Base-by-base conservation (phyloP, 2,329 filamentous ascomycete genomes). In the Plectosphaerella sp. region DNA sequence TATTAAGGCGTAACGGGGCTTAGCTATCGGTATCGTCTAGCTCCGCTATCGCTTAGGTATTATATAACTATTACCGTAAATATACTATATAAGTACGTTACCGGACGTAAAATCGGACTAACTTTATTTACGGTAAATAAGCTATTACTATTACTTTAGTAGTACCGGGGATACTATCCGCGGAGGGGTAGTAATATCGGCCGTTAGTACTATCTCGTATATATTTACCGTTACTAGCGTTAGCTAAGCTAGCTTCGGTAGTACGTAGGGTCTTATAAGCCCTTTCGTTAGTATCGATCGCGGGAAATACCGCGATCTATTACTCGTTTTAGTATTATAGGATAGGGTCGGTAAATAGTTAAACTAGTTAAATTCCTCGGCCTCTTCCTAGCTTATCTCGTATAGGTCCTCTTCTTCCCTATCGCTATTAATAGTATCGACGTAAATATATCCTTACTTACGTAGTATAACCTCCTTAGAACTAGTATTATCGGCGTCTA, bases 321-420 rank as follows among this genome's bases (percentile, higher is more conserved):
- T 28, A 28, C 25, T 28, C 9, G 9, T 28, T 9, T 28, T 28
- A 48, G 18, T 53, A 41, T 33, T 48, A 15, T 33, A 33, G 14
- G 12, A 5, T 45, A 45, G 20, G 43, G n/a, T 7, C 9, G 35
- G 7, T 16, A 49, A 25, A 22, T 49, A 20, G 12, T 24, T 16
- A 39, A 5, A 28, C 25, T 18, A 22, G 56, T 49, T 51, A 22
- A 39, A 18, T 50, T 39, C 41, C 53, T 3, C 35, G 52, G 16
- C 42, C 55, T 24, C 25, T 9, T 58, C 54, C 49, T 53, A 49
- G 15, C 47, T 57, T 43, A 59, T 20, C 39, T 42, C 12, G 12
- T 16, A 16, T 20, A 42, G 39, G 39, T 20, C 25, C 25, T 42
- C 25, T 9, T 28, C 25, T 9, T 28, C 25, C 9, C 9, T 28